Conservation (phyloP, 192 early-diverging fungal species). For the Backusella luteola region DNA sequence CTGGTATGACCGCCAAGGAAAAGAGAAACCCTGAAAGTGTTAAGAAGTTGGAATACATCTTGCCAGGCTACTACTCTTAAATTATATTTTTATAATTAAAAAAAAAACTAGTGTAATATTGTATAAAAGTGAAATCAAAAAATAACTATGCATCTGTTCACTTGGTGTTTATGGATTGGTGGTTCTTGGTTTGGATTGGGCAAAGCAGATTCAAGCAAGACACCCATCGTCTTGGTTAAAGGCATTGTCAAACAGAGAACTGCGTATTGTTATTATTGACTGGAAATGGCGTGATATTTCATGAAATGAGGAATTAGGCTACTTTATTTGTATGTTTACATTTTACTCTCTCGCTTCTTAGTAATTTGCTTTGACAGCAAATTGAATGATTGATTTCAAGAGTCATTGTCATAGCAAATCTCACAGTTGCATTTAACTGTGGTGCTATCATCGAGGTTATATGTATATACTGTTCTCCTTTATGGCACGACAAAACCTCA, state of each 20-base stretch:
- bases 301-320: no score
- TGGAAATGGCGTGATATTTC: not conserved
- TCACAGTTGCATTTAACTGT: no score
- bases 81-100: not conserved
- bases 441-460: no score
- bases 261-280: not conserved
- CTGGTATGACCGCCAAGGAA: constrained; percentile 79
- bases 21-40: constrained; percentile 71
- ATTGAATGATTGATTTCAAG: no score
- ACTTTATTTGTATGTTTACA: no score
- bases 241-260: not conserved
- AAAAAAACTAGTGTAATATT: not conserved
- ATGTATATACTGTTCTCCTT: no score
- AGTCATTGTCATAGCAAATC: no score
- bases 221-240: no score
- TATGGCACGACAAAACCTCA: no score
- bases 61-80: constrained; percentile 70
- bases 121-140: not conserved
- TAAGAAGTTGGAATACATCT: constrained; percentile 78
- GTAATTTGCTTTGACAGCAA: no score
- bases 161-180: not conserved
- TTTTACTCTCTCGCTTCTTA: no score
- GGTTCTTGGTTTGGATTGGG: not conserved
- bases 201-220: no score
- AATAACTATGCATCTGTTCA: not conserved